Evolutionary conservation across 805 yeast species (phyloP), one percentile per base, ranked within the genome.

Genomic region (Candida ficus): DNA sequence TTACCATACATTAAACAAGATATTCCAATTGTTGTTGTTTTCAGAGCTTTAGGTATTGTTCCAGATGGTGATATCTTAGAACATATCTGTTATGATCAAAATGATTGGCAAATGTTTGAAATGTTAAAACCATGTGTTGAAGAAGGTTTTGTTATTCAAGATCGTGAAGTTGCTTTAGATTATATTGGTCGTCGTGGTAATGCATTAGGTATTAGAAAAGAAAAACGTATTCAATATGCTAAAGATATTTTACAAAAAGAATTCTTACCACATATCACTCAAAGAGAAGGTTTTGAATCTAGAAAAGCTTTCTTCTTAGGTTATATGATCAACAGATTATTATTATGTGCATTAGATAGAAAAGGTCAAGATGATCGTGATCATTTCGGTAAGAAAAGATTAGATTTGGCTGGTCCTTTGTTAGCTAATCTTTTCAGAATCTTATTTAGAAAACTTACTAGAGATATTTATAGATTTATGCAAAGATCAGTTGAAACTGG

Each of bases 21-120:
- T 63, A 84, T 93, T 44, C 99, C 99, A 34, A 90, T 93, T 54
- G 96, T 93, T 21, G 83, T 93, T 61, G 96, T 93, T 18, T 93
- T 93, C 67, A 78, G 99, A 71, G 99, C 99, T 10, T 73, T 93
- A 45, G 99, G 99, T 52, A 93, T 93, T 36, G 96, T 93, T 18
- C 98, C 98, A 30, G 99, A 93, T 70, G 99, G 99, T 63, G 99
- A 93, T 68, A 93, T 93, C 57, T 71, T 93, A 58, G 97, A 93
- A 66, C 99, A 93, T 65, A 93, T 93, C 44, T 93, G 99, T 69
- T 93, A 91, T 64, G 99, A 93, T 64, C 89, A 88, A 45, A 85
- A 83, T 52, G 99, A 93, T 70, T 91, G 98, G 97, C 99, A 93
- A 67, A 93, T 93, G 99, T 76, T 93, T 64, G 99, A 93, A 67